Base-by-base conservation (phyloP, 306 rosid genomes). In the Heteromeles arbutifolia region DNA sequence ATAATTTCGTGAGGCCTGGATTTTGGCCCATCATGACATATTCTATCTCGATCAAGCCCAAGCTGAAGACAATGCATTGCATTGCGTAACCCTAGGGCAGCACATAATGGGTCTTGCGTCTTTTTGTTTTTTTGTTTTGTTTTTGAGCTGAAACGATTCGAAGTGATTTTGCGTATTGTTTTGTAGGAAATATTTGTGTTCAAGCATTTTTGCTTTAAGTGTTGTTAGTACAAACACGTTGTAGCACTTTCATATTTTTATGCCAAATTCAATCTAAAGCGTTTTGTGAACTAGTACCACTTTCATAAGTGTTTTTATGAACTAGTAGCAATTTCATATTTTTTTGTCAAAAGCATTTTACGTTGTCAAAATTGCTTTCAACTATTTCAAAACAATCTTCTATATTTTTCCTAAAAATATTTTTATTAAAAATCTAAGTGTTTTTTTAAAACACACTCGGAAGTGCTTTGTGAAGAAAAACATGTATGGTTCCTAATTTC, bases 111-210 rank as follows among this genome's bases (percentile, higher is more conserved):
- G 34, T 5, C 34, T 26, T 26, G 34, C 8, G 39, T 34, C 39
- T 34, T 0, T 6, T 7, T 34, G 3, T 5, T 34, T 6, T 34
- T 0, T 5, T 32, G 4, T 1, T 34, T 1, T 6, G 6, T 5
- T 32, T 32, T 5, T 31, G 39, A 34, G 8, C 8, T 34, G 39
- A 34, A 34, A 34, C 39, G 8, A 34, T 37, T 37, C 41, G 44
- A 41, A 41, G 44, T 41, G 44, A 9, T 41, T 41, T 9, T 41
- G 41, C 41, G 41, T 37, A 1, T 37, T 37, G 9, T 37, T 37
- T 37, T 37, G 9, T 37, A 41, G 44, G 44, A 41, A 41, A 41
- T 41, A 41, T 48, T 15, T 15, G 21, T 48, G 54, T 15, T 45
- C 19, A 45, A 45, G 53, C 53, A 45, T 7, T 45, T 14, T 45